Conservation (phyloP, 306 rosid genomes). For the Gastrolobium bilobum region DNA sequence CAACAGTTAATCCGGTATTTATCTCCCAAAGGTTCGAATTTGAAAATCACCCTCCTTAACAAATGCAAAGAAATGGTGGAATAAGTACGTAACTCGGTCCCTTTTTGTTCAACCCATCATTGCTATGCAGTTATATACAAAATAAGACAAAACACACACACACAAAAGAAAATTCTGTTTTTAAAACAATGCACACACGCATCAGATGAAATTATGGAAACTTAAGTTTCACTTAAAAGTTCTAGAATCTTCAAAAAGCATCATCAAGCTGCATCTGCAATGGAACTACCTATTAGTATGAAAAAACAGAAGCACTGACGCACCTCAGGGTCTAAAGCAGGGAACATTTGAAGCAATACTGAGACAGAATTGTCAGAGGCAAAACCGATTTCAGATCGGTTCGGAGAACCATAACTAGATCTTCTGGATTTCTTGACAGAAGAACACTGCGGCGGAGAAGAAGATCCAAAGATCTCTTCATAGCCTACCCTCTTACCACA, state of each 20-base stretch:
- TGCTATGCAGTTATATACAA: not conserved
- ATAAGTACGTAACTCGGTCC: not conserved
- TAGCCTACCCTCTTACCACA: slow-evolving; percentile 58
- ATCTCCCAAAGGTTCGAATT: not conserved
- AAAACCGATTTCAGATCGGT: slow-evolving; percentile 34
- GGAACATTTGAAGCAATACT: slow-evolving; percentile 50
- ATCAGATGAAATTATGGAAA: not conserved
- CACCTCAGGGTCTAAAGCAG: slow-evolving; percentile 54
- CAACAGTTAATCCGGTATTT: not conserved
- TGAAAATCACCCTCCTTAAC: not conserved
- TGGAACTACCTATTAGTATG: not conserved
- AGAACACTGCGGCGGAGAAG: slow-evolving; percentile 53
- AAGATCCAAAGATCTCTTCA: slow-evolving; percentile 60
- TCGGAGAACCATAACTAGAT: slow-evolving; percentile 47
- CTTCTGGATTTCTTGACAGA: slow-evolving; percentile 52
- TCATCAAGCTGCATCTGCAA: not conserved
- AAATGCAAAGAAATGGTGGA: not conserved
- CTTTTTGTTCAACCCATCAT: not conserved
- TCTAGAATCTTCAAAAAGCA: not conserved
- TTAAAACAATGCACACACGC: not conserved
- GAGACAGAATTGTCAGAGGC: slow-evolving; percentile 33
- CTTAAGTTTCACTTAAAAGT: not conserved
- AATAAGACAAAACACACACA: not conserved
- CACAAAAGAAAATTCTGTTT: not conserved
- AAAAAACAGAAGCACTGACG: not conserved